Evolutionary conservation across 352 stramenopile genomes (phyloP).

Genomic region (Phytophthora cactorum): DNA sequence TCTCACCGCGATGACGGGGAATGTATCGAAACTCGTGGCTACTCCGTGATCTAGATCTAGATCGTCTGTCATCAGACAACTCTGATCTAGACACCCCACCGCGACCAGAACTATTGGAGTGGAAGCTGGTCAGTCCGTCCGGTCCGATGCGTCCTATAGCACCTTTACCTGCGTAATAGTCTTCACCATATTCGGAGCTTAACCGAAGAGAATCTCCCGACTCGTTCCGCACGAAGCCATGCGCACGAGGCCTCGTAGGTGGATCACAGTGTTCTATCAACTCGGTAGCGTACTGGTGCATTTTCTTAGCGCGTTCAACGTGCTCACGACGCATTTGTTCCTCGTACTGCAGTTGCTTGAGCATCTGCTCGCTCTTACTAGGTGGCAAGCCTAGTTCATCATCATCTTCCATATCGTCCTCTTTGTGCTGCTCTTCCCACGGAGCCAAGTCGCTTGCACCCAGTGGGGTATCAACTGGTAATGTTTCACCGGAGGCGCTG

Average conservation of each 20-base stretch:
- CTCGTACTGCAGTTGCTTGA: slow-evolving; percentile 26
- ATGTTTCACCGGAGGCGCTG: slow-evolving; percentile 31
- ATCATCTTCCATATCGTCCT: slow-evolving; percentile 32
- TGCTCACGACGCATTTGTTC: slow-evolving; percentile 34
- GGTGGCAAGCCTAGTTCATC: slow-evolving; percentile 41
- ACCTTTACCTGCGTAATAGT: slow-evolving; percentile 22
- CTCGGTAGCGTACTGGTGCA: slow-evolving; percentile 24
- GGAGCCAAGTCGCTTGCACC: slow-evolving; percentile 14
- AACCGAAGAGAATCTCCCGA: slow-evolving; percentile 49
- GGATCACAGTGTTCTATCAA: slow-evolving; percentile 13
- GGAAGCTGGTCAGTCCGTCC: slow-evolving; percentile 26
- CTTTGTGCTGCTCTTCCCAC: slow-evolving; percentile 25
- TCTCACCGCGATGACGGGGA: slow-evolving; percentile 12
- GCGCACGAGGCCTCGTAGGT: slow-evolving; percentile 18
- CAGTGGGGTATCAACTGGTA: slow-evolving; percentile 21
- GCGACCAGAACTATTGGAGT: slow-evolving; percentile 23
- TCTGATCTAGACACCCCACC: slow-evolving; percentile 15
- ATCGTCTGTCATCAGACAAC: slow-evolving; percentile 38
- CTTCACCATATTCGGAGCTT: slow-evolving; percentile 47
- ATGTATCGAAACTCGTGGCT: slow-evolving; percentile 19
- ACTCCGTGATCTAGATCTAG: slow-evolving; percentile 20
- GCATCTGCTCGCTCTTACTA: slow-evolving; percentile 42
- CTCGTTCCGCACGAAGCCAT: slow-evolving; percentile 30
- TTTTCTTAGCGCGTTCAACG: slow-evolving; percentile 28
- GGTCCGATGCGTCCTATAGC: background rate